Evolutionary conservation across 2,329 filamentous ascomycete genomes (phyloP).

Genomic region (Tolypocladium tropicale): DNA sequence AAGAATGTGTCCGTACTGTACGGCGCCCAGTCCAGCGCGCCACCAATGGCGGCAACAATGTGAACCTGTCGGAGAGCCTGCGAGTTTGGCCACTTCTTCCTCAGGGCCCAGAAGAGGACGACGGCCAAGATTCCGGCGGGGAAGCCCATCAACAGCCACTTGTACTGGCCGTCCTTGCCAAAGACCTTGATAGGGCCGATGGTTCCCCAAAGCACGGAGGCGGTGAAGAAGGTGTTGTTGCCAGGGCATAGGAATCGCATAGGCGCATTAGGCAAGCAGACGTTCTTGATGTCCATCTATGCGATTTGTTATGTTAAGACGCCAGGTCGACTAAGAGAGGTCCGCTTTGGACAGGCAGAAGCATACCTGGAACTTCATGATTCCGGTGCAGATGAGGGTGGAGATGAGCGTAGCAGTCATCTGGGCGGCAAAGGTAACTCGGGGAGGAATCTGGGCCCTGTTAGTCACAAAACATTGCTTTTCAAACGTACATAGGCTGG

Average conservation of each 20-base stretch:
- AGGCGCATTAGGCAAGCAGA: slow-evolving; percentile 26
- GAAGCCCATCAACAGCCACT: slow-evolving; percentile 28
- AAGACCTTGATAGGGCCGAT: slow-evolving; percentile 27
- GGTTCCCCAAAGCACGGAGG: slow-evolving; percentile 30
- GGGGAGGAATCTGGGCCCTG: slow-evolving; percentile 18
- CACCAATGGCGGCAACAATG: slow-evolving; percentile 30
- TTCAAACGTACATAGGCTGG: background rate
- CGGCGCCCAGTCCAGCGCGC: slow-evolving; percentile 27
- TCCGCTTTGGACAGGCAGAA: too few species aligned
- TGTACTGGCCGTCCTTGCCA: slow-evolving; percentile 23
- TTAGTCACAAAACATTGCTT: background rate
- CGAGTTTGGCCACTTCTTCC: slow-evolving; percentile 20
- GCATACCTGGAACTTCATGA: slow-evolving; percentile 25
- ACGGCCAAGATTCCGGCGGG: slow-evolving; percentile 26
- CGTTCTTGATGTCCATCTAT: slow-evolving; percentile 20
- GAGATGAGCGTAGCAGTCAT: slow-evolving; percentile 23
- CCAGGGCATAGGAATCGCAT: slow-evolving; percentile 26
- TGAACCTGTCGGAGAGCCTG: slow-evolving; percentile 28
- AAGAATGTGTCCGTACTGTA: slow-evolving; percentile 20
- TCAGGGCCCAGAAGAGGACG: slow-evolving; percentile 23
- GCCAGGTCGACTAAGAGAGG: background rate
- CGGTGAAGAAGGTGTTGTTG: slow-evolving; percentile 27
- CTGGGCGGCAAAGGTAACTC: slow-evolving; percentile 24
- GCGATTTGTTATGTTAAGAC: background rate
- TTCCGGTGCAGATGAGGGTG: slow-evolving; percentile 21